Base-by-base conservation (phyloP, 768 basidiomycete genomes). In the Gymnopilus junonius region DNA sequence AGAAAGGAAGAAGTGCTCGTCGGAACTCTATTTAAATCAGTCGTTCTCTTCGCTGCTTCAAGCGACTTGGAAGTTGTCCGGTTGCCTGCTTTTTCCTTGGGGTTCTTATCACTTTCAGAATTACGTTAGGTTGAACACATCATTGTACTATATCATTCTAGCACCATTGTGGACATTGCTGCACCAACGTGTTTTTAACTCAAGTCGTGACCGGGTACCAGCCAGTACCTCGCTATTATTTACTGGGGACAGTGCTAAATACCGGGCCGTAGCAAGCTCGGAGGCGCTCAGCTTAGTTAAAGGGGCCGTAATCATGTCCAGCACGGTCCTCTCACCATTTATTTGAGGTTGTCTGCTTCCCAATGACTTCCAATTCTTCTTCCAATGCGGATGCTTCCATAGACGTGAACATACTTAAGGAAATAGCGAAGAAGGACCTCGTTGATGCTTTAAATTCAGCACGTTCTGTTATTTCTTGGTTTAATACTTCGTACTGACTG, bases 391-490 rank as follows among this genome's bases (percentile, higher is more conserved):
- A 73, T 15, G 81, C 85, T 48, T 70, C 78, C 11, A 55, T 91
- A 39, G 89, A 93, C 70, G 79, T 90, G 12, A 85, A 83, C 32
- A 62, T 89, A 1, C 78, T 97, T 37, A 91, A 86, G 71, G 94
- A 96, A 60, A 83, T 92, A 31, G 92, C 88, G 3, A 87, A 85
- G 74, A 92, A 90, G 66, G 88, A 85, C n/a, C 75, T 97, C 10
- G 84, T 97, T 1, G 93, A 95, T 70, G 87, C 91, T 20, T 77
- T 97, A 65, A 96, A 97, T 74, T 89, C 93, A 40, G 93, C 91
- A 68, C 34, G 80, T 77, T 48, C 27, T 51, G 21, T 43, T 53
- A 21, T 58, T 57, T 42, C 56, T 31, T 58, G 37, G 43, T 35
- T 48, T 50, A 32, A 62, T 35, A 23, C 43, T 43, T 27, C 59